A percentile compares a stretch with the other conserved stretches of the same genome.
phyloP scores from a whole-genome alignment of 208 protist species.

The Wallacemonas rigidus region DNA sequence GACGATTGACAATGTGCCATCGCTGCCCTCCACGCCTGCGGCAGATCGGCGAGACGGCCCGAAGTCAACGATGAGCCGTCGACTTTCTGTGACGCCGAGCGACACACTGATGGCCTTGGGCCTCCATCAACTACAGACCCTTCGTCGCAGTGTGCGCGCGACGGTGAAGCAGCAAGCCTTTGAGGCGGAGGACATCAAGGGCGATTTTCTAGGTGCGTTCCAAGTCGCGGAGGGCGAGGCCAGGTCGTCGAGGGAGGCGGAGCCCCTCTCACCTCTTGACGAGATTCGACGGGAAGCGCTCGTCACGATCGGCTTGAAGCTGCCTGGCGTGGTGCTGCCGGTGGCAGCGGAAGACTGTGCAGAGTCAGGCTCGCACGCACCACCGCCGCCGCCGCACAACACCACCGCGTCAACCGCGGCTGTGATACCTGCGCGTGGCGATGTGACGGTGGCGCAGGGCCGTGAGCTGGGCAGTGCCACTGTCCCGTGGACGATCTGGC shows the following conservation, averaged over 20 bases:
- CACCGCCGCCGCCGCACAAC: background rate
- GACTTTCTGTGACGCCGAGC: background rate
- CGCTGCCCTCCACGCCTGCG: too few relatives aligned
- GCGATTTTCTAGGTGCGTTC: conserved; percentile 41
- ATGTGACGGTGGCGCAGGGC: conserved; percentile 42
- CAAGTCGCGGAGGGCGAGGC: conserved; percentile 24
- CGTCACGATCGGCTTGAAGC: conserved; percentile 46
- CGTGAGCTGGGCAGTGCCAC: conserved; percentile 46
- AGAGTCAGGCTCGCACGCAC: background rate
- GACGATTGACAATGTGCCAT: background rate
- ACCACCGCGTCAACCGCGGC: background rate
- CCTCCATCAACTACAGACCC: conserved; percentile 65
- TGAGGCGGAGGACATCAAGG: conserved; percentile 84
- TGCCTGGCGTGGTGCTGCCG: conserved; percentile 9
- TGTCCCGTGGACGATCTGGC: conserved; percentile 89
- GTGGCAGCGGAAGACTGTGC: conserved; percentile 10
- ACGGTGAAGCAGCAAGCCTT: conserved; percentile 83
- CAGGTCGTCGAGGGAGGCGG: conserved; percentile 21
- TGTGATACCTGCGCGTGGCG: conserved; percentile 25
- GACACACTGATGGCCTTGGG: conserved; percentile 37
- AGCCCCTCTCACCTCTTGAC: conserved; percentile 36
- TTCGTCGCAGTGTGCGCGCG: conserved; percentile 53
- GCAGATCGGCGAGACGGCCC: too few relatives aligned
- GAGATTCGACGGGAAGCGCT: conserved; percentile 52
- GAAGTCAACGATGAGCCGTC: too few relatives aligned